Percentiles rank a stretch among this genome's conserved stretches.
These are phyloP conservation scores for Tulasnella sp. DNA, from an alignment of 768 basidiomycete species.

Conservation along the genomic window DNA sequence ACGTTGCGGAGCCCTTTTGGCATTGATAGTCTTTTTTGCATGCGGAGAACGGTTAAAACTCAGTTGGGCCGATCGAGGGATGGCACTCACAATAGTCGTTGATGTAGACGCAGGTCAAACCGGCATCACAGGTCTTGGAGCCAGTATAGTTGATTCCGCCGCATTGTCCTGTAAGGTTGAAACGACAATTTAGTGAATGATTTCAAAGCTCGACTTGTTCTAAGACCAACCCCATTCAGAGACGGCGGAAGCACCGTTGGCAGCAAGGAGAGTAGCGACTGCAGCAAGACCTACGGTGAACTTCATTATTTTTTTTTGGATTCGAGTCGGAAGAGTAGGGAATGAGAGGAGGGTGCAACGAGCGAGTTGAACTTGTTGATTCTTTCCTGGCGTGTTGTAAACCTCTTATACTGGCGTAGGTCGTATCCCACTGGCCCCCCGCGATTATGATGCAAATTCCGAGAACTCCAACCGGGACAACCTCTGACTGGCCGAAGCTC, in stretches of 20 bases:
- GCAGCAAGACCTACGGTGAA: constrained; percentile 8
- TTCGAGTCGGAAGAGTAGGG: not conserved
- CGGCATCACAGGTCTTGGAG: constrained; percentile 37
- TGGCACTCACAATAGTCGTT: constrained; percentile 33
- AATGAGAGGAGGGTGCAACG: not conserved
- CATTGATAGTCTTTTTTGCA: not conserved
- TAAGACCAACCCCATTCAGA: constrained; percentile 10
- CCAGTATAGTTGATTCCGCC: constrained; percentile 36
- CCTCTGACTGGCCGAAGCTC: not conserved
- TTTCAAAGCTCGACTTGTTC: not conserved
- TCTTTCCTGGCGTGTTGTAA: not conserved
- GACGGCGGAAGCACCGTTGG: constrained; percentile 8
- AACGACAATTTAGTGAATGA: not conserved
- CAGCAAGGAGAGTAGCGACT: constrained; percentile 4
- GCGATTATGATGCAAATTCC: not conserved
- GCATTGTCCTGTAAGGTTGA: not conserved
- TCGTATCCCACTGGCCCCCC: not conserved
- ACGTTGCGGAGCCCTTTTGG: not conserved
- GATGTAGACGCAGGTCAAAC: constrained; percentile 36
- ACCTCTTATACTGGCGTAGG: not conserved
- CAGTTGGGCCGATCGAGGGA: not conserved
- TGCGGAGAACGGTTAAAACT: not conserved
- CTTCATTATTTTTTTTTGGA: constrained; percentile 12
- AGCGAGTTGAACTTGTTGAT: not conserved
- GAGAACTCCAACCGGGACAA: not conserved